A percentile compares a stretch with the other conserved stretches of the same genome.
Evolutionary conservation across 192 early-diverging fungal species (phyloP).

Genomic region (Gonapodya prolifera): DNA sequence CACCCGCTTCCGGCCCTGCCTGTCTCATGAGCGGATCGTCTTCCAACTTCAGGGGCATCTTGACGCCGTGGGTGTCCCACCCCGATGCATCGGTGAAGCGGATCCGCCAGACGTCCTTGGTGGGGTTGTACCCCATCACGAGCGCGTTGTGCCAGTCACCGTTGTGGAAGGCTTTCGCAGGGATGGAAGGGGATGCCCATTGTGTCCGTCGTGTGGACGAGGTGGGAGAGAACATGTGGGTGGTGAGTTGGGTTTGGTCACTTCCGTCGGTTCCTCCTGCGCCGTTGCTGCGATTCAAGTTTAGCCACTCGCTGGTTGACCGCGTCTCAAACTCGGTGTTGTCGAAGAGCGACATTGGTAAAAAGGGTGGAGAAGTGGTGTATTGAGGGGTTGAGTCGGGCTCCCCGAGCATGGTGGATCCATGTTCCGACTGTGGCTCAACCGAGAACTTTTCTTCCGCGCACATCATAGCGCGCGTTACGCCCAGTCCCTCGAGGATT

Average conservation of each 20-base stretch:
- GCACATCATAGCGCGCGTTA: neutral
- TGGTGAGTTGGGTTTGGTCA: neutral
- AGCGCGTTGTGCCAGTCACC: conserved; percentile 30
- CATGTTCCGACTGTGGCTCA: neutral
- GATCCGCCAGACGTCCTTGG: conserved; percentile 25
- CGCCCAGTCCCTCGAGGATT: neutral
- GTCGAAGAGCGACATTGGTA: conserved; percentile 32
- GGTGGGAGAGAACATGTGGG: neutral
- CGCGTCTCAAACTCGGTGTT: conserved; percentile 32
- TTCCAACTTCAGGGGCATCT: neutral
- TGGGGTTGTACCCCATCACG: conserved; percentile 25
- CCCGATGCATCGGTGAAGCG: conserved; percentile 25
- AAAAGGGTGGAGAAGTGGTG: neutral
- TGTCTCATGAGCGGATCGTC: neutral
- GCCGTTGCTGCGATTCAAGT: conserved; percentile 14
- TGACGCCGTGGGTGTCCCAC: conserved; percentile 24
- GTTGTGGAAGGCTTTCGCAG: conserved; percentile 22
- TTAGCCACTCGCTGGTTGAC: conserved; percentile 31
- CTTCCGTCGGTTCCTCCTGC: neutral
- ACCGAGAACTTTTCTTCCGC: conserved; percentile 8
- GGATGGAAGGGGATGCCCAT: conserved; percentile 26
- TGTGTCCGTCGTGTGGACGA: conserved; percentile 8
- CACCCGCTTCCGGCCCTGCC: conserved; percentile 11
- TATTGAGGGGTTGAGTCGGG: neutral
- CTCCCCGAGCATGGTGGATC: neutral